Conservation (phyloP, 169 alveolate species). For the Eimeria falciformis region DNA sequence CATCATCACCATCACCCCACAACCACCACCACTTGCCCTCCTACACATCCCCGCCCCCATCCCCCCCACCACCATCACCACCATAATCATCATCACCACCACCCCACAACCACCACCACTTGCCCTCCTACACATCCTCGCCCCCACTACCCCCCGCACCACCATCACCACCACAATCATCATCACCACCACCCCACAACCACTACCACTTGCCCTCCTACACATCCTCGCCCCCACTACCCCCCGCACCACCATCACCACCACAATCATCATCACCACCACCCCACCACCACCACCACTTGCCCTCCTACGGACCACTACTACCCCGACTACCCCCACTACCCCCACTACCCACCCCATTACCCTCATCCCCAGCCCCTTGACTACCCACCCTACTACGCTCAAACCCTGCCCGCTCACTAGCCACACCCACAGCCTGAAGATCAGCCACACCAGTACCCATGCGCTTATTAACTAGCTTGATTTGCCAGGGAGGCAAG, state of each 20-base stretch:
- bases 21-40: slow-evolving; percentile 19
- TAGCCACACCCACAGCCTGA: too few relatives aligned
- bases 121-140: neutral
- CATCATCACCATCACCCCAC: neutral
- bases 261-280: neutral
- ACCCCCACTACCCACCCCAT: neutral
- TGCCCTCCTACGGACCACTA: neutral
- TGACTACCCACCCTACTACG: too few relatives aligned
- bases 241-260: neutral
- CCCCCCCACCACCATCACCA: neutral
- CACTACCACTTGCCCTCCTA: neutral
- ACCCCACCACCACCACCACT: neutral
- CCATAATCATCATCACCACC: neutral
- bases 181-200: neutral
- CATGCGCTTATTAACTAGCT: neutral
- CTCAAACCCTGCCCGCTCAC: too few relatives aligned
- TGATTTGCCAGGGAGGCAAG: slow-evolving; percentile 32
- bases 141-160: slow-evolving; percentile 10
- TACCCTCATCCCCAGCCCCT: too few relatives aligned
- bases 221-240: neutral
- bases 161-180: neutral
- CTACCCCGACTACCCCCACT: slow-evolving; percentile 3
- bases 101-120: neutral
- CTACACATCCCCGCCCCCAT: neutral
- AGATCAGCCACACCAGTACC: too few relatives aligned